Evolutionary conservation across 1,284 basidiomycete species (phyloP).

Genomic region (Leccinum brunneo-olivaceum): DNA sequence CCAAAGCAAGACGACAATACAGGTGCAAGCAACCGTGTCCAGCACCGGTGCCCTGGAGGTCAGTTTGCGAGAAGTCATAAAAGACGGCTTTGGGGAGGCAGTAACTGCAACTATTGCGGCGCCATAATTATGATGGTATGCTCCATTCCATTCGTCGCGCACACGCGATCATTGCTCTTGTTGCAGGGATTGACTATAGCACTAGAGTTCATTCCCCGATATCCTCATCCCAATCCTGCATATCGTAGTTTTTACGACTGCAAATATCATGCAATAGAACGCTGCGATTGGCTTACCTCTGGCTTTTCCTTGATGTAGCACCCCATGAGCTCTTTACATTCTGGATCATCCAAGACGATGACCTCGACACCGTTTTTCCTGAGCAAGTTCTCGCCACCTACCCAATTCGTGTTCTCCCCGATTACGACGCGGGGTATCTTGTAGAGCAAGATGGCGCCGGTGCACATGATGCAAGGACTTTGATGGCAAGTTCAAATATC

Average conservation of each 20-base stretch:
- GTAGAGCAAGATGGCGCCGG: constrained; percentile 53
- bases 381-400: constrained; percentile 46
- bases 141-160: neutral
- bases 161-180: neutral
- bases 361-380: constrained; percentile 47
- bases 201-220: constrained; percentile 39
- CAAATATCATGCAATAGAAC: constrained; percentile 7
- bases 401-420: constrained; percentile 48
- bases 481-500: neutral
- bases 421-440: constrained; percentile 56
- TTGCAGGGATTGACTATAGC: neutral
- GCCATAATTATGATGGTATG: constrained; percentile 18
- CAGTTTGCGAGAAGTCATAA: constrained; percentile 41
- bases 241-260: constrained; percentile 5
- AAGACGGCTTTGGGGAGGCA: constrained; percentile 29
- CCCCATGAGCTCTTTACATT: constrained; percentile 42
- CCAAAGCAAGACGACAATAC: constrained; percentile 48
- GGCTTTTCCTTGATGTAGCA: constrained; percentile 46
- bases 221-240: constrained; percentile 53
- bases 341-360: constrained; percentile 39
- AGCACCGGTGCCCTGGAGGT: constrained; percentile 45
- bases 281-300: constrained; percentile 33
- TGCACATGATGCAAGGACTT: constrained; percentile 59
- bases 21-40: constrained; percentile 57
- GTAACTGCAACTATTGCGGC: constrained; percentile 20